Base-by-base conservation (phyloP, 1,284 basidiomycete genomes). In the Exsudoporus floridanus region DNA sequence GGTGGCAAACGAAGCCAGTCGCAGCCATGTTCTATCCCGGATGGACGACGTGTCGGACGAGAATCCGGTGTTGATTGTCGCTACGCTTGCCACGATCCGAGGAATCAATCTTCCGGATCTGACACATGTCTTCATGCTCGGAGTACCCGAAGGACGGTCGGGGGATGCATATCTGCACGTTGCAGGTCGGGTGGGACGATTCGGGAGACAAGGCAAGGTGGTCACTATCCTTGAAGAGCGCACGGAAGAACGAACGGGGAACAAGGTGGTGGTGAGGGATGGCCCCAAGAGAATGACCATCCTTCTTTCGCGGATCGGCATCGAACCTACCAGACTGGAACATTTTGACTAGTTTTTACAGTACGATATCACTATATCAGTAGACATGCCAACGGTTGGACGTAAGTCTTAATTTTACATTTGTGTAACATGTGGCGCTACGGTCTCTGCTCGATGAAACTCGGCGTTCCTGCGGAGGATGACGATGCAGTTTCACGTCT, bases 111-210 rank as follows among this genome's bases (percentile, higher is more conserved):
- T 91, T 41, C 83, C 83, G 10, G 76, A 77, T 52, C 72, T 91
- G 58, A 81, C 80, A 45, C 88, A 90, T 62, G 86, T 90, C 18
- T 90, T 90, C 64, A 73, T 90, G 49, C 69, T 86, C 38, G 87
- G 86, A 6, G 69, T 84, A 1, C 78, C 80, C 7, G 78, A 80
- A 50, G 78, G 75, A 34, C 75, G 71, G 25, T 70, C 63, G 55
- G 73, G 81, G 14, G 84, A 87, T 62, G 74, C 73, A 43, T 91
- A 90, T 64, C 61, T 84, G 57, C 88, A 91, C 60, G 70, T 85
- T 49, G 82, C 85, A 3, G 89, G 88, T n/a, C 82, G 89, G 14
- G 85, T 86, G 7, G 87, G 88, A 14, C 78, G 88, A 49, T 87
- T 88, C 64, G 84, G 85, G 39, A 73, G 78, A 46, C 71, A 68